These are phyloP conservation scores for Pleoardoris graminearum DNA, from an alignment of 2,329 filamentous ascomycete species.

Conservation along the genomic window DNA sequence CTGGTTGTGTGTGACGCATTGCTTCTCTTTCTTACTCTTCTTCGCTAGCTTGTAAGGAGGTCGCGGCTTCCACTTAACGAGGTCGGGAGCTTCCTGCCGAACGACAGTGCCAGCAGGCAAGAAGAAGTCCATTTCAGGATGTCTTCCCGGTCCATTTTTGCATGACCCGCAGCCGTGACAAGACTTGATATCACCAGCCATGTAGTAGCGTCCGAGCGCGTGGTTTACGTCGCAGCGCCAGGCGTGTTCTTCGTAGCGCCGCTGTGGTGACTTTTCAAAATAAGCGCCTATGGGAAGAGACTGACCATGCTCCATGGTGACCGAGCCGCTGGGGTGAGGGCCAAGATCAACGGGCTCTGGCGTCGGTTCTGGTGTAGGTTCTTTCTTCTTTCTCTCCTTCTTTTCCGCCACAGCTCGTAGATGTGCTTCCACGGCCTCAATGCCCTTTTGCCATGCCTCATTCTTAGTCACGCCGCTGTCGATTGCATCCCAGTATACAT, in stretches of 20 bases:
- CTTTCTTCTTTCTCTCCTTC: slow-evolving; percentile 2
- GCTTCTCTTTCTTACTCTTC: background rate
- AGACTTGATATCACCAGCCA: slow-evolving; percentile 26
- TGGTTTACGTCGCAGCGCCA: slow-evolving; percentile 37
- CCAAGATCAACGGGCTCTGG: slow-evolving; percentile 20
- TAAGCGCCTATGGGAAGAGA: slow-evolving; percentile 22
- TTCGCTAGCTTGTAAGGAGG: slow-evolving; percentile 19
- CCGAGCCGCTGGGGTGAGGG: slow-evolving; percentile 31
- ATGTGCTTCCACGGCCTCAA: slow-evolving; percentile 18
- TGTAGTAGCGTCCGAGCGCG: slow-evolving; percentile 36
- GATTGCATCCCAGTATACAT: slow-evolving; percentile 26
- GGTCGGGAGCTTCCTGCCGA: slow-evolving; percentile 20
- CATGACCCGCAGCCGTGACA: slow-evolving; percentile 31
- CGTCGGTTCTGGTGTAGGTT: slow-evolving; percentile 16
- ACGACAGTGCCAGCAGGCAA: slow-evolving; percentile 21
- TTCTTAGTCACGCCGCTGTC: slow-evolving; percentile 11
- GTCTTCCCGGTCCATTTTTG: slow-evolving; percentile 14
- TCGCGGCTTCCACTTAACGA: slow-evolving; percentile 23
- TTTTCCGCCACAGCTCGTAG: slow-evolving; percentile 15
- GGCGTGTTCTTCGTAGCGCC: slow-evolving; percentile 18
- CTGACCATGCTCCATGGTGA: slow-evolving; percentile 33
- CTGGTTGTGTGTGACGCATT: slow-evolving; percentile 25
- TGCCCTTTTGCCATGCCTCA: slow-evolving; percentile 17
- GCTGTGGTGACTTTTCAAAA: slow-evolving; percentile 13
- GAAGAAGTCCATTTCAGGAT: slow-evolving; percentile 32